Percentiles rank a stretch among this genome's conserved stretches.
Conservation (phyloP, 192 early-diverging fungal species). For the Podila epicladia region DNA sequence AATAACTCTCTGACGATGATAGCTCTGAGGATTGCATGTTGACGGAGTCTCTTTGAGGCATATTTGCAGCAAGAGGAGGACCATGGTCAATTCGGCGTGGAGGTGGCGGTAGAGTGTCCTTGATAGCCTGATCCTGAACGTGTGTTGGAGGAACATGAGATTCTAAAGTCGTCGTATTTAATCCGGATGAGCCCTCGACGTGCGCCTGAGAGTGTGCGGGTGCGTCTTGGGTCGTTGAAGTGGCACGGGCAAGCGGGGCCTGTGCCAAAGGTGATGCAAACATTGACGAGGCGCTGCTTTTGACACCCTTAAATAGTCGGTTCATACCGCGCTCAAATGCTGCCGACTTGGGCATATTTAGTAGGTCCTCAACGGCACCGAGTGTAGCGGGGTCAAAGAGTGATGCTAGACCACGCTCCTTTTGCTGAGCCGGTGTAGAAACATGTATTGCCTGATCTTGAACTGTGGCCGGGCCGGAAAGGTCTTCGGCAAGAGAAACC, state of each 20-base stretch:
- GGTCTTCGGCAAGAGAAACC: conserved; percentile 34
- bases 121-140: no score
- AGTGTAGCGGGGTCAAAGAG: conserved; percentile 32
- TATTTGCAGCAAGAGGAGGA: no score
- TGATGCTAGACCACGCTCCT: conserved; percentile 29
- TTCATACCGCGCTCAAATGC: conserved; percentile 46
- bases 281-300: conserved; percentile 34
- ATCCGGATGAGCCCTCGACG: no score
- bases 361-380: conserved; percentile 36
- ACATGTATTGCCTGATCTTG: background rate
- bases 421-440: background rate
- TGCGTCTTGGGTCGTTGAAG: background rate
- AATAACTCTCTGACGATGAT: no score
- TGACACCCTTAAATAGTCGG: conserved; percentile 43
- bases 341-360: conserved; percentile 48
- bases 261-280: conserved; percentile 22
- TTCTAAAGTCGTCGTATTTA: no score
- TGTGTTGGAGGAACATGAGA: no score
- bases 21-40: no score
- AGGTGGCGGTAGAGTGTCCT: no score
- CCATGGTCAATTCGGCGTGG: no score
- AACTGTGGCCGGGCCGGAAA: background rate
- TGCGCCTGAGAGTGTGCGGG: background rate
- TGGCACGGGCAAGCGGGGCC: background rate
- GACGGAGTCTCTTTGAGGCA: no score